Evolutionary conservation across 768 basidiomycete species (phyloP), one percentile per base, ranked within the genome.

Genomic region (Podaxis sp.): DNA sequence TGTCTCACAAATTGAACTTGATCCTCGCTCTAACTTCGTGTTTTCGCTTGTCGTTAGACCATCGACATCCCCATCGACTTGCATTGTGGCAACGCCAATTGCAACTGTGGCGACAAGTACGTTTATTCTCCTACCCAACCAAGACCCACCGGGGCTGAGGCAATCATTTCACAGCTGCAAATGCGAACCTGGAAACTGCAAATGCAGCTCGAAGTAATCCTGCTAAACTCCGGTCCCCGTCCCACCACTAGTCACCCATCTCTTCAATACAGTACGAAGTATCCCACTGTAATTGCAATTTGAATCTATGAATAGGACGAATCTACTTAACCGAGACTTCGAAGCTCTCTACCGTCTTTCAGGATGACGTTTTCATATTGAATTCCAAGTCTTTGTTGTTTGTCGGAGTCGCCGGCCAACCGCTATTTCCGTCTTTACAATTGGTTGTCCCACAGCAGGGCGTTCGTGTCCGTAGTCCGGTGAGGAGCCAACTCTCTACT

Each of bases 161-260:
- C 26, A 13, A 15, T 17, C 4, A 2, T 8, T 28, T 12, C 26
- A n/a, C 50, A 60, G 59, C 33, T 60, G 59, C 38, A 52, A 52
- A 24, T 60, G 59, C 11, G 59, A 60, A 15, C 13, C 50, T n/a
- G 59, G 59, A 15, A 60, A 60, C 26, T 60, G 59, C 37, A 40
- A 60, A n/a, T 60, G 59, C 51, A 51, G 59, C n/a, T 26, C 51
- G 40, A 60, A 60, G 59, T 49, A 48, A 20, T 15, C 36, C 15
- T 22, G 22, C 22, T 12, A 7, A 24, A 40, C 55, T 56, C 38
- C 22, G 41, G 22, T 26, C 24, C 20, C 22, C 0, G 24, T 20
- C 22, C 22, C 11, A 22, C 20, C 41, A 44, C 41, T 4, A 12
- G 41, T 44, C 13, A 5, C 3, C 13, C 4, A 15, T 41, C 17